A percentile compares a stretch with the other conserved stretches of the same genome.
These are phyloP conservation scores for Rhynchosporium graminicola DNA, from an alignment of 2,329 filamentous ascomycete species.

Conservation along the genomic window DNA sequence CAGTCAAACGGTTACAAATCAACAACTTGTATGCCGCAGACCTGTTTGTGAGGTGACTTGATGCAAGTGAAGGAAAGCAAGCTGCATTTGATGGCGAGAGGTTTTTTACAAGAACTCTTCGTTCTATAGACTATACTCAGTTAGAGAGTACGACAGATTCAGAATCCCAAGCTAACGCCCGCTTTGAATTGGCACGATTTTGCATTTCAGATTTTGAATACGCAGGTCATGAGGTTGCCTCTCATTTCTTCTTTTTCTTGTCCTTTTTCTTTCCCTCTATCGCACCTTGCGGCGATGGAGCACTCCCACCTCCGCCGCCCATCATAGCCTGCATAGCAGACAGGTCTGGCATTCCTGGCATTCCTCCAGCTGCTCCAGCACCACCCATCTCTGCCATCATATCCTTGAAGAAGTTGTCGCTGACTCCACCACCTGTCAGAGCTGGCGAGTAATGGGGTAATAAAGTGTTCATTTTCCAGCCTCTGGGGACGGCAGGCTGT, in stretches of 20 bases:
- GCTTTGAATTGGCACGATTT: slow-evolving; percentile 3
- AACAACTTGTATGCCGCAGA: not conserved
- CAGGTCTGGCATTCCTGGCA: slow-evolving; percentile 46
- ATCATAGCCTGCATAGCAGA: slow-evolving; percentile 56
- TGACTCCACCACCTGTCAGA: slow-evolving; percentile 88
- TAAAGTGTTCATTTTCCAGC: slow-evolving; percentile 86
- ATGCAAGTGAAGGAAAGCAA: too few species aligned
- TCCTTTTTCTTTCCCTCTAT: slow-evolving; percentile 49
- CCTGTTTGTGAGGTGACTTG: too few species aligned
- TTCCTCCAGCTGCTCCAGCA: slow-evolving; percentile 27
- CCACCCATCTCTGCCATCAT: slow-evolving; percentile 85
- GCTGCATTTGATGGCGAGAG: not conserved
- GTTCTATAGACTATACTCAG: not conserved
- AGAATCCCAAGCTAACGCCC: not conserved
- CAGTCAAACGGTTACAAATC: not conserved
- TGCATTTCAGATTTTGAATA: not conserved
- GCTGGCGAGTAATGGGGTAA: slow-evolving; percentile 87
- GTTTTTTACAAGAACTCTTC: not conserved
- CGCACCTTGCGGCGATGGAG: slow-evolving; percentile 35
- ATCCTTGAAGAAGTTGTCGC: slow-evolving; percentile 91
- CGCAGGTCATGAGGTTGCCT: not conserved
- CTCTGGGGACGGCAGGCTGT: slow-evolving; percentile 73
- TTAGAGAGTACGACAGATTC: not conserved
- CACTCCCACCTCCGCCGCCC: slow-evolving; percentile 35
- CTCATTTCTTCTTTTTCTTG: slow-evolving; percentile 36